phyloP scores from a whole-genome alignment of 2,329 filamentous ascomycete genomes.

The Neodidymelliopsis sp. region DNA sequence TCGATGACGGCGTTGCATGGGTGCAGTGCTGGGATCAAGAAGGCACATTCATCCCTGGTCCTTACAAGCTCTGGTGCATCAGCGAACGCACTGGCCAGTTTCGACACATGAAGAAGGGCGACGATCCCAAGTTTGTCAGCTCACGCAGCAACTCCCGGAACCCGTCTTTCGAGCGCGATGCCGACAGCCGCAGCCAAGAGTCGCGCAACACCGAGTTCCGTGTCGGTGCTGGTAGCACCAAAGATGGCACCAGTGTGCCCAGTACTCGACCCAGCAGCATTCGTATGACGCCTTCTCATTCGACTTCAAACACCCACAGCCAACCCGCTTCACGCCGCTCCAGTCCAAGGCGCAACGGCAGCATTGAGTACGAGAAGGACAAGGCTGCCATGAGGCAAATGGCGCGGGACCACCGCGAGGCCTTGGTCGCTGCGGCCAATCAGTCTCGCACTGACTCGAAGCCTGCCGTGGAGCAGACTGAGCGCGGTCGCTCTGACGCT shows the following conservation, averaged over 20 bases:
- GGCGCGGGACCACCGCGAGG: slow-evolving; percentile 40
- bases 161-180: slow-evolving; percentile 32
- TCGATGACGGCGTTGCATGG: slow-evolving; percentile 59
- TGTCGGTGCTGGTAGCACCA: slow-evolving; percentile 27
- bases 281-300: slow-evolving; percentile 28
- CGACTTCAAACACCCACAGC: slow-evolving; percentile 29
- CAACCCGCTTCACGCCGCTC: slow-evolving; percentile 35
- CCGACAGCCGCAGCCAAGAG: slow-evolving; percentile 36
- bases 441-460: slow-evolving; percentile 14
- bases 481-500: slow-evolving; percentile 26
- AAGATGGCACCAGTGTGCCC: slow-evolving; percentile 35
- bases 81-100: slow-evolving; percentile 51
- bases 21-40: slow-evolving; percentile 59
- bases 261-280: slow-evolving; percentile 42
- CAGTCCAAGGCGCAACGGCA: slow-evolving; percentile 39
- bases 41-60: slow-evolving; percentile 59
- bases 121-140: slow-evolving; percentile 46
- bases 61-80: slow-evolving; percentile 59
- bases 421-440: slow-evolving; percentile 20
- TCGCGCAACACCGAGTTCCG: slow-evolving; percentile 40
- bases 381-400: slow-evolving; percentile 36
- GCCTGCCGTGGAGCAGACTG: slow-evolving; percentile 23
- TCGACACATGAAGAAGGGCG: slow-evolving; percentile 49
- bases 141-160: slow-evolving; percentile 31
- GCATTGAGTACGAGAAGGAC: slow-evolving; percentile 41